Evolutionary conservation across 2,329 filamentous ascomycete species (phyloP), one percentile per base, ranked within the genome.

Genomic region (Pseudogymnoascus sp.): DNA sequence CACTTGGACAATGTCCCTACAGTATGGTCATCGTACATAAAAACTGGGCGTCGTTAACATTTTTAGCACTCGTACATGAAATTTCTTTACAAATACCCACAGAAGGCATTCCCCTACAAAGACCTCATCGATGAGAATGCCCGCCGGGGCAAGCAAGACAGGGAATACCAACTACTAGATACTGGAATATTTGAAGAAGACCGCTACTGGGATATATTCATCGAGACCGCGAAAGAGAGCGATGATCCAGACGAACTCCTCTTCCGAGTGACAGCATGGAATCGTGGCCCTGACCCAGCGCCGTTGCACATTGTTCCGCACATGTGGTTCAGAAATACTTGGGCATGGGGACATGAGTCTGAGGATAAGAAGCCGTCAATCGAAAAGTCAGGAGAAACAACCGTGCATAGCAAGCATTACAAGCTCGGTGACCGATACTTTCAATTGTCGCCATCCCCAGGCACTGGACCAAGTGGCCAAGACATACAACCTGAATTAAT

Each of bases 61-160:
- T 63, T 64, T 31, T 74, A 93, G 90, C 93, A 97, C 77, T 96
- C 93, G 28, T 97, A 97, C 80, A 97, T 97, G 93, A 97, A 97
- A 76, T 96, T 88, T 72, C 87, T 97, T 68, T 97, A 97, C 84
- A 97, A 97, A 77, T 96, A 97, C 71, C 95, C 95, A 0, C 93
- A 97, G 77, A 84, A 83, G 70, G 86, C 88, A 66, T 97, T 97
- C 71, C 95, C 93, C 2, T 97, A 97, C 79, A 83, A 97, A 75
- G 87, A 96, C 67, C 80, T 97, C 55, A 79, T 96, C 67, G 80
- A 90, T 67, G 91, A 96, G 72, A 97, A 96, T 73, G 92, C 87
- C 45, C 84, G 81, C 68, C 85, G 93, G 67, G 82, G 83, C 62
- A 90, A 88, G 74, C 74, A 86, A 69, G 93, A 97, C 66, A 84